These are phyloP conservation scores for Cyclostephanos invisitatus DNA, from an alignment of 108 stramenopile species.

Conservation along the genomic window DNA sequence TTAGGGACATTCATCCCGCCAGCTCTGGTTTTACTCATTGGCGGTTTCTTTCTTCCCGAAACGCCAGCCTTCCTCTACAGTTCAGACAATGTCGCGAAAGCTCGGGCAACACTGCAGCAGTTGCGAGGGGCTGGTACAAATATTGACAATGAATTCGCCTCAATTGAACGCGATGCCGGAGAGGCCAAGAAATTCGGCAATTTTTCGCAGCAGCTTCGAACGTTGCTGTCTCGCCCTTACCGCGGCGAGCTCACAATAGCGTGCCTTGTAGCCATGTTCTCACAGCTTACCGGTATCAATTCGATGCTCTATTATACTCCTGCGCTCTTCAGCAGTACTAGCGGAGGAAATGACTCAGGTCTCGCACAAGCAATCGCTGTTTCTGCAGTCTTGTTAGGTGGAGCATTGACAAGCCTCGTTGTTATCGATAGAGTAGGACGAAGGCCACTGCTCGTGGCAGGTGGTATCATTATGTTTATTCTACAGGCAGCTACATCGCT, in stretches of 20 bases:
- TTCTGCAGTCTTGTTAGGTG: slow-evolving; percentile 1
- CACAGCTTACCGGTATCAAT: no score
- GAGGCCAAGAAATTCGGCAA: slow-evolving; percentile 1
- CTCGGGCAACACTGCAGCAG: slow-evolving; percentile 1
- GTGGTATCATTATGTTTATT: not conserved
- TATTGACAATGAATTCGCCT: slow-evolving; percentile 8
- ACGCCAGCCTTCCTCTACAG: slow-evolving; percentile 7
- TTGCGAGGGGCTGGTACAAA: slow-evolving; percentile 4
- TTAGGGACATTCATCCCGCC: not conserved
- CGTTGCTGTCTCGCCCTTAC: slow-evolving; percentile 12
- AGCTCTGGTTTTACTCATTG: slow-evolving; percentile 11
- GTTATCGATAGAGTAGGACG: not conserved
- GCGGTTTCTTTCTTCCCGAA: slow-evolving; percentile 4
- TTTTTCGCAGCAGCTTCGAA: slow-evolving; percentile 6
- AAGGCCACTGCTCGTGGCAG: not conserved
- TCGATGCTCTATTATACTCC: no score
- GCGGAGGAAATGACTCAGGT: not conserved
- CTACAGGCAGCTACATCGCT: not conserved
- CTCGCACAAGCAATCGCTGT: slow-evolving; percentile 1
- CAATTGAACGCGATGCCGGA: slow-evolving; percentile 1
- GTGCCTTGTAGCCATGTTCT: no score
- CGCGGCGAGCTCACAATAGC: slow-evolving; percentile 9
- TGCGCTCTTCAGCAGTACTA: no score
- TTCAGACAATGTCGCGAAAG: not conserved
- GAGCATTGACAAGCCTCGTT: slow-evolving; percentile 4